A percentile compares a stretch with the other conserved stretches of the same genome.
phyloP scores from a whole-genome alignment of 352 stramenopile genomes.

The Pythium dissotocum region DNA sequence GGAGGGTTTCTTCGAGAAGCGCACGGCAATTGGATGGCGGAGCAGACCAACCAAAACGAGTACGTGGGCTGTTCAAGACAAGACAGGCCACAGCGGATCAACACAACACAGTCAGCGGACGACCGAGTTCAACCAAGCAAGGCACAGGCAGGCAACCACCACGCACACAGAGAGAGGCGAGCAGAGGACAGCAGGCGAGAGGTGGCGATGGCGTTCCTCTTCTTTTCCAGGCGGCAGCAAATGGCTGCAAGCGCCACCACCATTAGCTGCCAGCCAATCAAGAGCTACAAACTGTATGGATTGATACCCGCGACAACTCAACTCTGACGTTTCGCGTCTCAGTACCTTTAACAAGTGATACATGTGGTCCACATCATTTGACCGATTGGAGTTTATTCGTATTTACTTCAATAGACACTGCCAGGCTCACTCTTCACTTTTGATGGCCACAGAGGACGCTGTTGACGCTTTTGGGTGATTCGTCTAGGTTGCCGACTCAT shows the following conservation, averaged over 20 bases:
- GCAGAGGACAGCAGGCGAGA: not conserved
- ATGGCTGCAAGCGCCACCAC: conserved; percentile 27
- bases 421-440: not conserved
- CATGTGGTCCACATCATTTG: conserved; percentile 21
- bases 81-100: conserved; percentile 1
- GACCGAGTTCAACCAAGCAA: conserved; percentile 1
- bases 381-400: not conserved
- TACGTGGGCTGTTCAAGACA: not conserved
- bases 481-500: not conserved
- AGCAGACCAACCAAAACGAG: conserved; percentile 14
- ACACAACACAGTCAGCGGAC: not conserved
- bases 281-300: conserved; percentile 18
- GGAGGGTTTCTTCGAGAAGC: not conserved
- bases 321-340: conserved; percentile 9
- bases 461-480: conserved; percentile 1
- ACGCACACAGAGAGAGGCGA: not conserved
- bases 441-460: not conserved
- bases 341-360: not conserved
- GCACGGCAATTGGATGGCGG: conserved; percentile 6
- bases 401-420: conserved; percentile 4
- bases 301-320: conserved; percentile 11
- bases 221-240: conserved; percentile 13
- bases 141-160: not conserved
- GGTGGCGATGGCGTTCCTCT: not conserved
- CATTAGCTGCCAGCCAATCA: conserved; percentile 32